Evolutionary conservation across 768 basidiomycete species (phyloP), one percentile per base, ranked within the genome.

Genomic region (Amanita polypyramis): DNA sequence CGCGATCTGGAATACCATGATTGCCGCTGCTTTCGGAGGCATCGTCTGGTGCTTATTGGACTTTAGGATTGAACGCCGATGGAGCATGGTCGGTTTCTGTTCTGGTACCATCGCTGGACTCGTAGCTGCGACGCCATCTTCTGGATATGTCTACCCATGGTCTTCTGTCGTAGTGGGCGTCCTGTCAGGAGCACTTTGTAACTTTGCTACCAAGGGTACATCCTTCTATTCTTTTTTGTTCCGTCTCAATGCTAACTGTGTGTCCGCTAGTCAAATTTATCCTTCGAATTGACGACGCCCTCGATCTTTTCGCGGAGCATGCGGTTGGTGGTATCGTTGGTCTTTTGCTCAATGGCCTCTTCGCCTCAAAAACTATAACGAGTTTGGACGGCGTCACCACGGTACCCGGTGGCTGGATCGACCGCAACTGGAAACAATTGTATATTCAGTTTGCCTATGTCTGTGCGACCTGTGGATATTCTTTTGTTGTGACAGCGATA

Each of bases 261-360:
- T n/a, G 32, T 9, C 51, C 25, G 15, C 1, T 54, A 87, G 84
- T 84, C 19, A 87, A 88, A 64, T 74, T 75, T 54, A 57, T 85
- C 29, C 51, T 92, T 46, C 65, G 69, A 14, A 76, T 92, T 47
- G 93, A 96, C 60, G 93, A 95, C 58, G 80, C 90, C 0, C 81
- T 96, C 43, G 93, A 97, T 72, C 75, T 93, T 38, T 94, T 91
- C 61, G 91, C 92, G 14, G 82, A 89, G 57, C 93, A 96, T 69
- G 93, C 84, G 32, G 66, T 94, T 34, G 90, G 89, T 5, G 88
- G 90, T 20, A 77, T 88, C 34, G 64, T 87, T 44, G 92, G 89
- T 36, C 71, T 87, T 12, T 59, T 89, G 41, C 53, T 73, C 54
- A 91, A 85, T 49, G 89, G 66, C 12, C 72, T 93, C 56, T 90